phyloP scores from a whole-genome alignment of 495 filamentous ascomycete species.

The Penicillium riverlandense region DNA sequence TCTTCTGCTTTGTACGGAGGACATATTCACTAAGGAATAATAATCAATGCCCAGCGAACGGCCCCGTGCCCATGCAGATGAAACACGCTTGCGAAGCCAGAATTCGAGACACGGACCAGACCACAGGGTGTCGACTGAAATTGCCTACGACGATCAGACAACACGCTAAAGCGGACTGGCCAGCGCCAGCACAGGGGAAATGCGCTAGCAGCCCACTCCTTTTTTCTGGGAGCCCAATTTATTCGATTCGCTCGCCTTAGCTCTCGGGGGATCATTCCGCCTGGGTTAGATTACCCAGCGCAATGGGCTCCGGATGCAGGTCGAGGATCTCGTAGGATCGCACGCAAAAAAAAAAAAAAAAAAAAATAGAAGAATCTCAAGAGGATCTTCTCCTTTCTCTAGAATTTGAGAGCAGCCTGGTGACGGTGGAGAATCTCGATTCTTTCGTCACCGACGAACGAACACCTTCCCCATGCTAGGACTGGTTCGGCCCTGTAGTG shows the following conservation, averaged over 20 bases:
- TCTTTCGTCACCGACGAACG: slow-evolving; percentile 13
- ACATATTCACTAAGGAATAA: too few species aligned
- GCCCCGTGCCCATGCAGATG: slow-evolving; percentile 7
- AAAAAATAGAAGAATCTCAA: not conserved
- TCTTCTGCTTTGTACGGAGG: too few species aligned
- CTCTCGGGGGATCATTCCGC: not conserved
- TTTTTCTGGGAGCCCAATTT: slow-evolving; percentile 10
- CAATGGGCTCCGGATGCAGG: not conserved
- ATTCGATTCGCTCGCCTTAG: slow-evolving; percentile 8
- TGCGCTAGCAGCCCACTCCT: slow-evolving; percentile 18
- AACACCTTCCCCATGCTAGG: slow-evolving; percentile 16
- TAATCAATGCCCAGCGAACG: too few species aligned
- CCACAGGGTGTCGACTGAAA: slow-evolving; percentile 20
- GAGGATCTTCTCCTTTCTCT: not conserved
- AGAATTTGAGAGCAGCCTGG: too few species aligned
- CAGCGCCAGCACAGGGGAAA: slow-evolving; percentile 12
- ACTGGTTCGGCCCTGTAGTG: not conserved
- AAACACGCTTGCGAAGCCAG: slow-evolving; percentile 11
- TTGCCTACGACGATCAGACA: slow-evolving; percentile 25
- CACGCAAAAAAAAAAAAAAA: too few species aligned
- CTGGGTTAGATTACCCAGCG: not conserved
- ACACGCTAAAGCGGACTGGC: slow-evolving; percentile 12
- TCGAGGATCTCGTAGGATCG: not conserved
- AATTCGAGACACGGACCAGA: not conserved
- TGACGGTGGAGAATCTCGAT: too few species aligned